phyloP scores from a whole-genome alignment of 139 green algal species.

The Pleodorina starrii region DNA sequence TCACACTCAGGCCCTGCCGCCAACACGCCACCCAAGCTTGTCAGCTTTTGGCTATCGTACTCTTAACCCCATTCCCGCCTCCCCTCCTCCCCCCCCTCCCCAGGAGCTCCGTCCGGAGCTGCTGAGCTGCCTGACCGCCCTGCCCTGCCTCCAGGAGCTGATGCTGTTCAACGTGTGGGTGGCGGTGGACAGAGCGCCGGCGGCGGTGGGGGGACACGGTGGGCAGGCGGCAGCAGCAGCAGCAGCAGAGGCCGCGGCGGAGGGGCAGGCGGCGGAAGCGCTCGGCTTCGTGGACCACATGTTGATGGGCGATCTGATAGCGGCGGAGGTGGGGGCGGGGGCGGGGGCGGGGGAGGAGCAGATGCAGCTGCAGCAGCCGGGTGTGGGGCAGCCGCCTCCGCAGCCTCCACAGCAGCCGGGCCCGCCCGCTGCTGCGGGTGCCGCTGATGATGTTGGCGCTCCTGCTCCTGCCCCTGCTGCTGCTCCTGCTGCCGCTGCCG shows the following conservation, averaged over 20 bases:
- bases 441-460: too few species aligned
- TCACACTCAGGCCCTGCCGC: too few species aligned
- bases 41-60: too few species aligned
- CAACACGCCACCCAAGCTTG: too few species aligned
- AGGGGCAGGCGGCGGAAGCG: not conserved
- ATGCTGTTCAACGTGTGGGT: conserved; percentile 48
- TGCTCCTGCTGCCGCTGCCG: too few species aligned
- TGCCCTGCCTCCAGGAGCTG: conserved; percentile 19
- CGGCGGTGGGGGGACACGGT: not conserved
- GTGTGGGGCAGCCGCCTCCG: not conserved
- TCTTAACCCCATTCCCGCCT: too few species aligned
- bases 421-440: too few species aligned
- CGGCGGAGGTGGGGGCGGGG: not conserved
- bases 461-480: too few species aligned
- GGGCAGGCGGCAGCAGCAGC: not conserved
- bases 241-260: not conserved
- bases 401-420: too few species aligned
- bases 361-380: not conserved
- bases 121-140: not conserved
- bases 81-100: too few species aligned
- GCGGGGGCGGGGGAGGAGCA: not conserved
- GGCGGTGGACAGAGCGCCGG: not conserved
- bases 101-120: conserved; percentile 38
- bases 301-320: too few species aligned
- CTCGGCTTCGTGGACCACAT: too few species aligned